Percentiles rank a stretch among this genome's conserved stretches.
Evolutionary conservation across 176 grass and related monocot genomes (phyloP).

Genomic region (Oryza australiensis): DNA sequence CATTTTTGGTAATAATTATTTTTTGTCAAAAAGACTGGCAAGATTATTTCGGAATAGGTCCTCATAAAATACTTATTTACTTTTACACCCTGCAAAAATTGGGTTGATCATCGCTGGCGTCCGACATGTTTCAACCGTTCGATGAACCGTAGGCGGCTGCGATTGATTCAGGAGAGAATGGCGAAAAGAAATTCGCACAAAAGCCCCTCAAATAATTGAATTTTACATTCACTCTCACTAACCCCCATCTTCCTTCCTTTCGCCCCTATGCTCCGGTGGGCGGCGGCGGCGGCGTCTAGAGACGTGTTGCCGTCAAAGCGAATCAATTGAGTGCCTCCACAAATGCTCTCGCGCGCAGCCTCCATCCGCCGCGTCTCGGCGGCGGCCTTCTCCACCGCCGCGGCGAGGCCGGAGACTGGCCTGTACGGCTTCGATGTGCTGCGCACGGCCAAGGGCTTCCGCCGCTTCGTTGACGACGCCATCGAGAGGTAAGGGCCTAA

Average conservation of each 20-base stretch:
- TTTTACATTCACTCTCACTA: neutral
- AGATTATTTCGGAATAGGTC: too few species aligned
- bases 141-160: neutral
- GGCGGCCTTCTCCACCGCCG: conserved; percentile 33
- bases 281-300: neutral
- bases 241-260: neutral
- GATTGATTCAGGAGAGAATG: neutral
- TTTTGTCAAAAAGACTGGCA: too few species aligned
- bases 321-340: neutral
- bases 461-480: conserved; percentile 83
- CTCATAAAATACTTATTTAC: too few species aligned
- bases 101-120: too few species aligned
- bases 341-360: conserved; percentile 35
- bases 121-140: neutral
- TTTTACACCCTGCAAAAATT: too few species aligned
- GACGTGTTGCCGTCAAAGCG: neutral
- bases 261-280: conserved; percentile 18
- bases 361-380: conserved; percentile 30
- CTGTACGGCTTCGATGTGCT: conserved; percentile 75
- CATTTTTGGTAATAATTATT: too few species aligned
- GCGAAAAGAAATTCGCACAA: neutral
- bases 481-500: conserved; percentile 64
- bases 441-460: conserved; percentile 80
- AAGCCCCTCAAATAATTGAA: neutral
- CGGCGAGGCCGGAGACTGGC: conserved; percentile 42